Percentiles rank a stretch among this genome's conserved stretches.
Evolutionary conservation across 495 filamentous ascomycete species (phyloP).

Genomic region (Neurospora discreta): DNA sequence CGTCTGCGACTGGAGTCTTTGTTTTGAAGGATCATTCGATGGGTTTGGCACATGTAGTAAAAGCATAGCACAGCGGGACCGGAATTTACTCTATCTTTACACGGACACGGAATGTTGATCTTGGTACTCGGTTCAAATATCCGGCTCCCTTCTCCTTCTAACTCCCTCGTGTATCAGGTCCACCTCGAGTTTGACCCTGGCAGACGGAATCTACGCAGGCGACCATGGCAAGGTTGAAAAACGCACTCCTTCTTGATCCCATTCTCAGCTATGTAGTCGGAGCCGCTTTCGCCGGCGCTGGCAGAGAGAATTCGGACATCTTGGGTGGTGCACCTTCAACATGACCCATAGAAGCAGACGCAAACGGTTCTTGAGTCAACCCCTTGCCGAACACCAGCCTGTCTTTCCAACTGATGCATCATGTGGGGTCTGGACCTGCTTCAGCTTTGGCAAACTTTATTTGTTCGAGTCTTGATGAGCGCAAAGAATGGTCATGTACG

Average conservation of each 20-base stretch:
- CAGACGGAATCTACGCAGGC: neutral
- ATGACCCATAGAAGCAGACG: neutral
- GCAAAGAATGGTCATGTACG: neutral
- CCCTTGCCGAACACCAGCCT: neutral
- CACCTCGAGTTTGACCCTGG: neutral
- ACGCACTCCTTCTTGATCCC: neutral
- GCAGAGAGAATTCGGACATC: neutral
- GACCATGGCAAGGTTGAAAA: neutral
- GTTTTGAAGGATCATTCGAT: neutral
- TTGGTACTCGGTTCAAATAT: neutral
- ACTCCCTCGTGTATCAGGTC: neutral
- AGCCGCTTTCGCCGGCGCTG: neutral
- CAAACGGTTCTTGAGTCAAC: neutral
- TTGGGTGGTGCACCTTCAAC: neutral
- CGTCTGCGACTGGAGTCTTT: conserved; percentile 8
- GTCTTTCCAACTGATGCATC: neutral
- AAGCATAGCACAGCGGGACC: neutral
- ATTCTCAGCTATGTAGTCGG: neutral
- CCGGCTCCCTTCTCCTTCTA: neutral
- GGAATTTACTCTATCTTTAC: neutral
- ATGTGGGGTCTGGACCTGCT: neutral
- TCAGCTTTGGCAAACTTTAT: neutral
- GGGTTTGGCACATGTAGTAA: neutral
- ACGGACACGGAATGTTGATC: neutral
- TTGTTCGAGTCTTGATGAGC: neutral